Evolutionary conservation across 306 rosid genomes (phyloP), one percentile per base, ranked within the genome.

Genomic region (Biancaea sappan): DNA sequence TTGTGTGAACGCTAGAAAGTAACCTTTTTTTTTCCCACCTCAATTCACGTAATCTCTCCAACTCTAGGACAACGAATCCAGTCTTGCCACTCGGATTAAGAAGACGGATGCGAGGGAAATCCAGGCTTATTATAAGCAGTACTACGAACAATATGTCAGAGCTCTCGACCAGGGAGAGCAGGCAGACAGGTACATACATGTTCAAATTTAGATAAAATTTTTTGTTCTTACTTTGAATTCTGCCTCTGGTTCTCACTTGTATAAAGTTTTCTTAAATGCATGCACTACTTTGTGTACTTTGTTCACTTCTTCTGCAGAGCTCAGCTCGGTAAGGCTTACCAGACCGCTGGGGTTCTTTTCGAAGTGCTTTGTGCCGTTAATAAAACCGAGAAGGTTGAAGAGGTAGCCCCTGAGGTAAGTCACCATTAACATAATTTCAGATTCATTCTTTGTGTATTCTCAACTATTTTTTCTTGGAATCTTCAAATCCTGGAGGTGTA

Each of bases 291-390:
- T 24, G 28, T 3, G 19, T 15, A 31, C 22, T 47, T 25, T 35
- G 40, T 79, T 51, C 46, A 13, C 31, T 11, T 51, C 34, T 72
- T 68, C 41, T 58, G 58, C 90, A 94, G 98, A 85, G 98, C 93
- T 38, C 97, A 91, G 82, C 97, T 94, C 12, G 94, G 92, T 12
- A 94, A 94, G 82, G 96, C 97, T 76, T 94, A 94, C 83, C 94
- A 87, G 80, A 89, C 96, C 0, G 97, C 97, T 4, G 96, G 96
- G 43, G 97, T 91, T 72, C 98, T 91, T 68, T 94, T 94, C 69
- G 98, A 94, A 88, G 98, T 94, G 78, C 97, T 91, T 54, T 94
- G 98, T 56, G 98, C 94, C 1, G 98, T 94, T 69, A 94, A 94
- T 78, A 91, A 94, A 88, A 86, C 94, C 16, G 98, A 91, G 88